A percentile compares a stretch with the other conserved stretches of the same genome.
Evolutionary conservation across 768 basidiomycete genomes (phyloP).

Genomic region (Auricularia sp.): DNA sequence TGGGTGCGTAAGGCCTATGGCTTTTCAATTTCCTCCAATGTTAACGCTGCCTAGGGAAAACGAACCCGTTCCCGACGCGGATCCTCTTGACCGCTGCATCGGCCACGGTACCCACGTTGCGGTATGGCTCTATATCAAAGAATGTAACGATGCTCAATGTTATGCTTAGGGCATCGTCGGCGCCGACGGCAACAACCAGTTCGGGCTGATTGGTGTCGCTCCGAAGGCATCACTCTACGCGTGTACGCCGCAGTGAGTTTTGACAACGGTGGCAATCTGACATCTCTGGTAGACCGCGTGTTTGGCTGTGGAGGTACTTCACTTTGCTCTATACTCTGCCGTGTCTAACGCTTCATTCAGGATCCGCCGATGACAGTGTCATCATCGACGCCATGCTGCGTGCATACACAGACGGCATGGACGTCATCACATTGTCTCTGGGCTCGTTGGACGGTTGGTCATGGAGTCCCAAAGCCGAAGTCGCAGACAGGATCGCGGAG

Average conservation of each 20-base stretch:
- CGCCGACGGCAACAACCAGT: constrained; percentile 46
- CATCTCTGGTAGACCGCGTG: constrained; percentile 28
- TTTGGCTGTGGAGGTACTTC: constrained; percentile 52
- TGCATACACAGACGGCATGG: constrained; percentile 41
- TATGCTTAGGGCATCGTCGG: constrained; percentile 29
- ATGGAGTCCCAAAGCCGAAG: constrained; percentile 38
- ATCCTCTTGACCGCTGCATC: constrained; percentile 28
- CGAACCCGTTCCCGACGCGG: background rate
- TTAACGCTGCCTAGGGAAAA: background rate
- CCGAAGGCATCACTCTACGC: constrained; percentile 43
- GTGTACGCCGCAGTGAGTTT: constrained; percentile 11
- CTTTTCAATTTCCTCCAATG: no score
- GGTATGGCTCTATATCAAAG: constrained; percentile 7
- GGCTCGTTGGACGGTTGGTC: constrained; percentile 59
- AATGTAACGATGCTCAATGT: background rate
- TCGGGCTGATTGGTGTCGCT: constrained; percentile 63
- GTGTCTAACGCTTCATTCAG: constrained; percentile 16
- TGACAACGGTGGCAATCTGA: background rate
- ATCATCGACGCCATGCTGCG: constrained; percentile 43
- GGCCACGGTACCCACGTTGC: constrained; percentile 47
- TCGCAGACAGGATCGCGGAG: constrained; percentile 47
- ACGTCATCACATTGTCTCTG: constrained; percentile 58
- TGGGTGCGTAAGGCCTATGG: constrained; percentile 18
- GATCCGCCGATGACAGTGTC: constrained; percentile 14
- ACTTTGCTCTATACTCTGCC: background rate